Conservation (phyloP, 129 eudicot species). For the Flaveria bidentis region DNA sequence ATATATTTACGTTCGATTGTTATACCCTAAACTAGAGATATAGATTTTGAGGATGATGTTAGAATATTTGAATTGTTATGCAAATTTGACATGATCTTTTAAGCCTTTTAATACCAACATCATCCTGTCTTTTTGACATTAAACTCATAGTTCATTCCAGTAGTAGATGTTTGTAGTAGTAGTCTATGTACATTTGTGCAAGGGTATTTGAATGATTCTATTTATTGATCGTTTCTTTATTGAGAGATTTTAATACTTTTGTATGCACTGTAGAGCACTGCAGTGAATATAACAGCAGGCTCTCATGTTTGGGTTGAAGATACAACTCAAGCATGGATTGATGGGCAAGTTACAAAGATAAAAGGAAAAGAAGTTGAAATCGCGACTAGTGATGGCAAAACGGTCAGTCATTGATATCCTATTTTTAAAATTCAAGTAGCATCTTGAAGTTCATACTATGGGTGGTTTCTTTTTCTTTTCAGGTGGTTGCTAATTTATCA, state of each 20-base stretch:
- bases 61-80: constrained; percentile 11
- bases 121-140: no score
- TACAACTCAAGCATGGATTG: constrained; percentile 71
- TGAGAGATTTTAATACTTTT: neutral
- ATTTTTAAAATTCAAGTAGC: neutral
- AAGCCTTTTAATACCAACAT: no score
- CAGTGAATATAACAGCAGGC: constrained; percentile 81
- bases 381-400: constrained; percentile 61
- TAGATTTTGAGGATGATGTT: no score
- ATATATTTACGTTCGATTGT: constrained; percentile 8
- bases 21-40: no score
- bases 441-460: constrained; percentile 5
- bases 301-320: constrained; percentile 95
- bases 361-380: constrained; percentile 70
- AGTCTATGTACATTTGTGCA: no score
- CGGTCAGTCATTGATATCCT: constrained; percentile 38
- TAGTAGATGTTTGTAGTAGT: no score
- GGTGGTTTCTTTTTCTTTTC: constrained; percentile 8
- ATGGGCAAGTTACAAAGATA: constrained; percentile 72
- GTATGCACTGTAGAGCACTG: constrained; percentile 62
- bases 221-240: no score
- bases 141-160: no score
- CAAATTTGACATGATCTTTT: constrained; percentile 13
- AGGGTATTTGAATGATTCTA: no score
- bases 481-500: constrained; percentile 80